Percentiles rank a stretch among this genome's conserved stretches.
Conservation (phyloP, 1,139 yeast genomes). For the Yamadazyma spencermartinsiae region DNA sequence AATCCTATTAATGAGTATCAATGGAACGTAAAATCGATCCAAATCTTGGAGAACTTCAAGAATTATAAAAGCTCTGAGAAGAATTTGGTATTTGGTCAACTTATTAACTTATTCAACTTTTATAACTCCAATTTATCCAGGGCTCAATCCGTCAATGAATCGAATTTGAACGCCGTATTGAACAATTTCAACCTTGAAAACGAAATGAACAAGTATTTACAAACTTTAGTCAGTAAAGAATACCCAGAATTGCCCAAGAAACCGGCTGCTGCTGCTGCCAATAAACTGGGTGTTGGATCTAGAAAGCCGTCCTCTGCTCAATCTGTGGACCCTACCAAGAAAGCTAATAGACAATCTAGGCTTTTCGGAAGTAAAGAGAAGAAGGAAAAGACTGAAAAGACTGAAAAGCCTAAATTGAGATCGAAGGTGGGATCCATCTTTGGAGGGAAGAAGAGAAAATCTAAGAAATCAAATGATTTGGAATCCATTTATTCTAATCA, state of each 20-base stretch:
- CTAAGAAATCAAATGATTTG: constrained; percentile 33
- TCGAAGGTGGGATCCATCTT: constrained; percentile 86
- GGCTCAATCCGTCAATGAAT: constrained; percentile 52
- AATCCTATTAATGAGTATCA: constrained; percentile 38
- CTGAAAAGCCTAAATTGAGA: constrained; percentile 47
- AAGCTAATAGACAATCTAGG: constrained; percentile 13
- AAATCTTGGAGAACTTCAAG: constrained; percentile 74
- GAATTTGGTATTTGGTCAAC: constrained; percentile 63
- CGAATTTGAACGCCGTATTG: constrained; percentile 64
- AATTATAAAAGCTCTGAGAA: constrained; percentile 69
- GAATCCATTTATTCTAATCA: constrained; percentile 29
- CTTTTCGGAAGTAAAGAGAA: constrained; percentile 10
- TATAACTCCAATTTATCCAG: constrained; percentile 43
- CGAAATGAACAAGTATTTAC: constrained; percentile 42
- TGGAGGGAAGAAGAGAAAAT: constrained; percentile 56
- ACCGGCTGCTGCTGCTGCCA: neutral
- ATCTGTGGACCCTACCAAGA: constrained; percentile 7
- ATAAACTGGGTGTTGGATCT: neutral
- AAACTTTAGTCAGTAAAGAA: constrained; percentile 30
- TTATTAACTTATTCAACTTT: constrained; percentile 70
- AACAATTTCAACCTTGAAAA: constrained; percentile 38
- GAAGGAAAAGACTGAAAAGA: constrained; percentile 7
- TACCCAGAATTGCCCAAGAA: constrained; percentile 12
- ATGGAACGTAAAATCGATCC: constrained; percentile 83
- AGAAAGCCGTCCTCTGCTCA: constrained; percentile 4